Percentiles rank a stretch among this genome's conserved stretches.
These are phyloP conservation scores for Neospora caninum DNA, from an alignment of 169 alveolate genomes.

Conservation along the genomic window DNA sequence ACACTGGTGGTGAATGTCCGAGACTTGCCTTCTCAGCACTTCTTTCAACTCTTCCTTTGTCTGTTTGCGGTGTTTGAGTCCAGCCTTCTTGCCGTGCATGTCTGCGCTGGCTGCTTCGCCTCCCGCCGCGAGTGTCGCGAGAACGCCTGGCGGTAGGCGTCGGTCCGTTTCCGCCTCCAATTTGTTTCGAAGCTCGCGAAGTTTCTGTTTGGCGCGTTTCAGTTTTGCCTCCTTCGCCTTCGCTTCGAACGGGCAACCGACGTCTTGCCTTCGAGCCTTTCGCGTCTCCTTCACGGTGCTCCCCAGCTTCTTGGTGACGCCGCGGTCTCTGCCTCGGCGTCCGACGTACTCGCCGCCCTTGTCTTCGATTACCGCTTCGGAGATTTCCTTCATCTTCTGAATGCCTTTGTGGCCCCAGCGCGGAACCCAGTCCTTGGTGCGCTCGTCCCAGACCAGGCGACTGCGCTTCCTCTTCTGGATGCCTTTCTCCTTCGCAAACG, in stretches of 20 bases:
- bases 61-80: constrained; percentile 20
- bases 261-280: background rate
- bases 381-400: constrained; percentile 27
- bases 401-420: constrained; percentile 81
- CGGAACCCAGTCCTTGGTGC: constrained; percentile 80
- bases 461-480: constrained; percentile 78
- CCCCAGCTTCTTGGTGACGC: background rate
- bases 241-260: constrained; percentile 19
- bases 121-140: constrained; percentile 5
- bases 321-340: constrained; percentile 1
- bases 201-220: constrained; percentile 49
- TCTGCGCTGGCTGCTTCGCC: background rate
- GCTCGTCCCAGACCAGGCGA: constrained; percentile 77
- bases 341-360: constrained; percentile 37
- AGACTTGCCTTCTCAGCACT: constrained; percentile 31
- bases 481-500: constrained; percentile 79
- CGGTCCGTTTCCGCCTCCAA: constrained; percentile 25
- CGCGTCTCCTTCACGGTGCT: background rate
- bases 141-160: constrained; percentile 31
- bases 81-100: background rate
- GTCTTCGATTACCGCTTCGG: constrained; percentile 38
- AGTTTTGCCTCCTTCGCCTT: constrained; percentile 9
- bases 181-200: constrained; percentile 47
- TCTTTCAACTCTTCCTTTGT: constrained; percentile 40
- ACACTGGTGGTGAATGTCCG: background rate